These are phyloP conservation scores for Neofusicoccum sp. DNA, from an alignment of 2,329 filamentous ascomycete genomes.

Conservation along the genomic window DNA sequence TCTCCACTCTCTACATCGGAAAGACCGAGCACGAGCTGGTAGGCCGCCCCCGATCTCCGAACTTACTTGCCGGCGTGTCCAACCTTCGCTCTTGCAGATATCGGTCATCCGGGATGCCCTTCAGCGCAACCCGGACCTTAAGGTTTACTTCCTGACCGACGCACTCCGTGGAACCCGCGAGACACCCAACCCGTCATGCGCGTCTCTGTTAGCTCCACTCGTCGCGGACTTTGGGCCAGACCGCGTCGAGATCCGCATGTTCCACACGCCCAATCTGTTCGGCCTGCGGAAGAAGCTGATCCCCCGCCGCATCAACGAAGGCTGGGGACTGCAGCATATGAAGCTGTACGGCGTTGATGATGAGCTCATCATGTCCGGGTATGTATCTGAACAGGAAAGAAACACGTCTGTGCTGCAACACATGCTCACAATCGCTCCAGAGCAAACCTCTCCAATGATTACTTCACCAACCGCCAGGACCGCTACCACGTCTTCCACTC, in stretches of 20 bases:
- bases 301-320: conserved; percentile 90
- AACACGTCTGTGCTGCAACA: background rate
- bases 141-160: conserved; percentile 87
- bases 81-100: conserved; percentile 51
- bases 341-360: conserved; percentile 96
- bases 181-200: conserved; percentile 79
- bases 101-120: conserved; percentile 74
- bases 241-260: conserved; percentile 92
- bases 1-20: conserved; percentile 96
- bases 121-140: conserved; percentile 69
- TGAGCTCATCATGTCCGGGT: conserved; percentile 91
- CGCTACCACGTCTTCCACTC: conserved; percentile 90
- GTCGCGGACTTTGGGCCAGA: conserved; percentile 78
- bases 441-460: conserved; percentile 88
- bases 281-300: conserved; percentile 80
- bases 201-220: conserved; percentile 82
- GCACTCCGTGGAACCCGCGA: conserved; percentile 88
- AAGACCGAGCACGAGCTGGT: conserved; percentile 86
- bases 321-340: conserved; percentile 98
- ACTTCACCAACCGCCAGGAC: conserved; percentile 95
- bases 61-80: background rate
- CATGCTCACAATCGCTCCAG: conserved; percentile 33
- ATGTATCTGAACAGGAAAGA: conserved; percentile 27
- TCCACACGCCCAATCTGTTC: conserved; percentile 93
- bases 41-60: conserved; percentile 24